Percentiles rank a stretch among this genome's conserved stretches.
Conservation (phyloP, 2,329 filamentous ascomycete genomes). For the Botrytis galanthina region DNA sequence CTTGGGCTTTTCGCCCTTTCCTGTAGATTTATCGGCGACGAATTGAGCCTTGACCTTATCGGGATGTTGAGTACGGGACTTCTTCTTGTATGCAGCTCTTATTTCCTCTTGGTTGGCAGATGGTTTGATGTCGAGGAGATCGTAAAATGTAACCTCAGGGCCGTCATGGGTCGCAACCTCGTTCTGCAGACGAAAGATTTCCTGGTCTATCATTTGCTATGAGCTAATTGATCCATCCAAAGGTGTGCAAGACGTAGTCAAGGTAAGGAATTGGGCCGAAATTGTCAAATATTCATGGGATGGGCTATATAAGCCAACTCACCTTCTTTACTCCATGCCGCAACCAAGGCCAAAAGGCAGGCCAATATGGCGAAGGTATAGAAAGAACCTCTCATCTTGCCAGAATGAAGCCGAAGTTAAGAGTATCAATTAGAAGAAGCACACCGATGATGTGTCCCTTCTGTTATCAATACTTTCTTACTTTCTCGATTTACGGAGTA, state of each 20-base stretch:
- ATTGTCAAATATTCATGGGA: neutral
- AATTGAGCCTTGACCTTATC: conserved; percentile 93
- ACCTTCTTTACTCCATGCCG: conserved; percentile 43
- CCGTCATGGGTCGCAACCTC: conserved; percentile 78
- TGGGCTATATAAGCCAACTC: conserved; percentile 20
- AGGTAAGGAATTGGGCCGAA: conserved; percentile 16
- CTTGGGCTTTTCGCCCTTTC: conserved; percentile 47
- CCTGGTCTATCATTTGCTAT: conserved; percentile 66
- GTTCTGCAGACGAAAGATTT: conserved; percentile 94
- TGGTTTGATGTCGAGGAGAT: conserved; percentile 76
- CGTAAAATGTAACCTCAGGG: conserved; percentile 82
- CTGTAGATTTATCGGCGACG: conserved; percentile 61
- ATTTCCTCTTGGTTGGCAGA: conserved; percentile 81
- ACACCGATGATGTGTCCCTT: neutral
- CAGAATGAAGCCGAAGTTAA: conserved; percentile 23
- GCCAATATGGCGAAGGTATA: conserved; percentile 35
- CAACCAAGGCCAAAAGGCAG: conserved; percentile 34
- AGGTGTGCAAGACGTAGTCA: neutral
- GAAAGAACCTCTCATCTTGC: conserved; percentile 38
- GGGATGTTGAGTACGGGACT: conserved; percentile 78
- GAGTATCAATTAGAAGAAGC: conserved; percentile 28
- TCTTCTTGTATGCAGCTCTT: conserved; percentile 90
- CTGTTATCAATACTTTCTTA: neutral
- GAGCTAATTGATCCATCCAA: conserved; percentile 26
- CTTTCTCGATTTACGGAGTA: neutral